Evolutionary conservation across 2,329 filamentous ascomycete genomes (phyloP), one percentile per base, ranked within the genome.

Genomic region (Nemania serpens): DNA sequence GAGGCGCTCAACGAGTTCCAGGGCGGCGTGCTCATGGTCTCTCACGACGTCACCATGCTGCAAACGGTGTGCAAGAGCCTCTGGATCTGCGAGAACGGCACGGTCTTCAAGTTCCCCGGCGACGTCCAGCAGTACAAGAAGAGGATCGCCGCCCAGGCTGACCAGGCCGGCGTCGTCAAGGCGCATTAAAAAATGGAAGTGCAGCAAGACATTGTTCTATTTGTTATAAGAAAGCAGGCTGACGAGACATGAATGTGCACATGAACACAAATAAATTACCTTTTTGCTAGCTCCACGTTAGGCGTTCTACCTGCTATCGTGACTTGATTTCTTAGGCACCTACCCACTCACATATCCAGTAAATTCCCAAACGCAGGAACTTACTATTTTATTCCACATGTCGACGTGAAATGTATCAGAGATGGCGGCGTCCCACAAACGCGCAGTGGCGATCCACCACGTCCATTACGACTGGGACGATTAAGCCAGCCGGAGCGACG

Each of bases 81-180:
- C 72, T 99, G 95, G 95, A 94, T 99, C 65, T 99, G 95, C 73
- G 95, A 99, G 75, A 83, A 89, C 61, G 95, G 95, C 10, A 95
- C 89, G 1, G 93, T 99, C 18, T 92, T 96, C 84, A 93, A 97
- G 80, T 99, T 99, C 79, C 88, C 90, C 63, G 95, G 95, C 36
- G 93, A 96, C 70, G 93, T 99, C 54, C 91, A 97, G 78, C 88
- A 91, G 64, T 99, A 99, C 82, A 99, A 99, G 88, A 97, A 93
- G 86, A 88, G 91, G 77, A 97, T 99, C 72, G 86, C 87, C 17
- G 89, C 91, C 13, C 93, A 97, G 79, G 94, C 94, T 20, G 89
- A 96, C 75, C 89, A 89, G 55, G 88, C 90, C 48, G 95, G 95
- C 69, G 93, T 97, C 43, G 95, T 93, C 58, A 86, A 87, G 74